Conservation (phyloP, 805 yeast species). For the Wickerhamiella shivajii region DNA sequence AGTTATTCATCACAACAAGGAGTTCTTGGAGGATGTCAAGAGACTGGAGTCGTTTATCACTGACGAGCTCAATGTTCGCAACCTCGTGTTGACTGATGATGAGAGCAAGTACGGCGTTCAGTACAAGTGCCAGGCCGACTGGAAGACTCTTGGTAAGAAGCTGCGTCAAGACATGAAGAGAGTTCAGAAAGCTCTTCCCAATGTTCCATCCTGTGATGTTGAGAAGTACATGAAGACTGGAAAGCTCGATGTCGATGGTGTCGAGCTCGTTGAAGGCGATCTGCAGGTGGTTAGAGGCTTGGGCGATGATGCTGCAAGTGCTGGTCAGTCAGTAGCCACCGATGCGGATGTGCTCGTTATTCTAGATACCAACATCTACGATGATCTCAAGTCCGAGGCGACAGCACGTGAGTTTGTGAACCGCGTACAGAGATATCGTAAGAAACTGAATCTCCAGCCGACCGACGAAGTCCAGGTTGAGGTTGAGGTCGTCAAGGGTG, state of each 20-base stretch:
- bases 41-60: conserved; percentile 62
- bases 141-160: conserved; percentile 98
- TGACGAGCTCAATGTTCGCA: conserved; percentile 89
- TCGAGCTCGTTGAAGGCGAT: conserved; percentile 74
- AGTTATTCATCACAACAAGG: conserved; percentile 64
- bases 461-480: conserved; percentile 91
- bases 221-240: conserved; percentile 60
- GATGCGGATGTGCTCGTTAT: conserved; percentile 82
- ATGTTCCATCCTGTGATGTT: conserved; percentile 67
- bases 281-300: conserved; percentile 80
- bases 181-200: conserved; percentile 88
- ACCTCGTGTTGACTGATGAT: conserved; percentile 71
- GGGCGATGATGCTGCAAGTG: conserved; percentile 41
- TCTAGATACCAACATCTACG: conserved; percentile 74
- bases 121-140: conserved; percentile 91
- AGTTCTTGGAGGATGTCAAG: conserved; percentile 63
- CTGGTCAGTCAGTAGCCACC: conserved; percentile 77
- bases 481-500: conserved; percentile 48
- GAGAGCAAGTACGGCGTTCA: conserved; percentile 85
- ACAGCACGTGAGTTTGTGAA: conserved; percentile 90
- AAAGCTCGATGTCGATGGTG: conserved; percentile 73
- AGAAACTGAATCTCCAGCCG: conserved; percentile 86
- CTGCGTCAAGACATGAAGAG: conserved; percentile 84
- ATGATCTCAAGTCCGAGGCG: conserved; percentile 85
- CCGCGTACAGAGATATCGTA: conserved; percentile 94